Evolutionary conservation across 805 yeast species (phyloP), one percentile per base, ranked within the genome.

Genomic region (Vanderwaltozyma polyspora): DNA sequence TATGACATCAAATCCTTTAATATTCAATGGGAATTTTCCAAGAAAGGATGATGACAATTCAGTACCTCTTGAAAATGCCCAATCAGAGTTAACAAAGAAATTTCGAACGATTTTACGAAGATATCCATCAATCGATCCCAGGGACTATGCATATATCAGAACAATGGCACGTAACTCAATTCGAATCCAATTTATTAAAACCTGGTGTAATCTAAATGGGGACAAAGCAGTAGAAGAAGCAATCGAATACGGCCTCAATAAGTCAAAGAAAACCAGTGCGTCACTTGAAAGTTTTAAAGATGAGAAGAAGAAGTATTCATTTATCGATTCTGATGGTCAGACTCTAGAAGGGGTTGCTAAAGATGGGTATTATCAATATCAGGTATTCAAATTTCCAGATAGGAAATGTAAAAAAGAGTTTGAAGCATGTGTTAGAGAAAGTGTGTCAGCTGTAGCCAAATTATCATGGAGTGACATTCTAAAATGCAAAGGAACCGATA

Each of bases 341-440:
- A 34, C 45, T 18, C 31, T 35, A 18, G 24, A 19, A 7, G 56
- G 56, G 0, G 34, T 44, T 4, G 52, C 59, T 5, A 56, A 55
- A 31, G 60, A 56, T 35, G 62, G 62, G 3, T 39, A 41, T 25
- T 57, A 56, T 37, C 33, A 43, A 14, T 55, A 43, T 32, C 43
- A 45, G 19, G 32, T 50, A 4, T 28, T 35, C 12, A 39, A 45
- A n/a, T 46, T 45, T 32, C 57, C 59, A 2, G 48, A 43, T 18
- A 23, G 27, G 7, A 26, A 24, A 6, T 48, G 47, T 5, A 23
- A 25, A 25, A 28, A 31, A 2, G 41, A 39, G 14, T 46, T 51
- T 24, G 37, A 35, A 5, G 28, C 38, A 2, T 35, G 48, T 7
- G 35, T 54, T 14, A 34, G 33, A 14, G 35, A 33, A 13, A 44